Percentiles rank a stretch among this genome's conserved stretches.
Conservation (phyloP, 495 filamentous ascomycete genomes). For the Penicillium tannophilum region DNA sequence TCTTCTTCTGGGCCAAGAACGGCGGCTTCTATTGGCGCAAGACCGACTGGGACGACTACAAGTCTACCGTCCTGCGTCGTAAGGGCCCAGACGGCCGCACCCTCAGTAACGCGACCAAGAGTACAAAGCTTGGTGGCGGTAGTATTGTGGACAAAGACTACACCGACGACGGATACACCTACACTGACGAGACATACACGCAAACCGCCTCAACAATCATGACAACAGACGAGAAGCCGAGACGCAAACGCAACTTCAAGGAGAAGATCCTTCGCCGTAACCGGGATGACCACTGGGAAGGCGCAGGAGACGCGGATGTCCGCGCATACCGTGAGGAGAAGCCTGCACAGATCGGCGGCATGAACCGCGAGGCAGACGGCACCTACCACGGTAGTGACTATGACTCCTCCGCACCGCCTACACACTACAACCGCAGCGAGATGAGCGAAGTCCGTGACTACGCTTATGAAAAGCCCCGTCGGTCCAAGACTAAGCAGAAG, state of each 20-base stretch:
- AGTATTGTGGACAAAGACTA: conserved; percentile 69
- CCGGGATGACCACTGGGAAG: conserved; percentile 54
- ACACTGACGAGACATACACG: conserved; percentile 46
- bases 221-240: conserved; percentile 44
- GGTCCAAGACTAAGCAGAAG: conserved; percentile 16
- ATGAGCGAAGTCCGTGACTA: conserved; percentile 54
- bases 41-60: conserved; percentile 97
- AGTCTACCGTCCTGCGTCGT: conserved; percentile 89
- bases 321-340: conserved; percentile 83
- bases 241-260: conserved; percentile 41
- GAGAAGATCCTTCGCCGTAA: conserved; percentile 41
- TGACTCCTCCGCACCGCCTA: conserved; percentile 51
- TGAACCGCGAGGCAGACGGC: conserved; percentile 77
- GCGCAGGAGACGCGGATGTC: conserved; percentile 69
- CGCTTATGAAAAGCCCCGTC: conserved; percentile 36
- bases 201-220: conserved; percentile 38
- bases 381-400: conserved; percentile 68
- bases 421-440: conserved; percentile 53
- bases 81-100: conserved; percentile 87
- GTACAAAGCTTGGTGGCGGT: conserved; percentile 78
- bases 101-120: conserved; percentile 75
- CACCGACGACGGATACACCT: conserved; percentile 56
- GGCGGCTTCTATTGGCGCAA: conserved; percentile 86
- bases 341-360: conserved; percentile 78
- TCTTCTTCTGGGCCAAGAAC: conserved; percentile 98